Base-by-base conservation (phyloP, 331 rosid genomes). In the Saraca asoca region DNA sequence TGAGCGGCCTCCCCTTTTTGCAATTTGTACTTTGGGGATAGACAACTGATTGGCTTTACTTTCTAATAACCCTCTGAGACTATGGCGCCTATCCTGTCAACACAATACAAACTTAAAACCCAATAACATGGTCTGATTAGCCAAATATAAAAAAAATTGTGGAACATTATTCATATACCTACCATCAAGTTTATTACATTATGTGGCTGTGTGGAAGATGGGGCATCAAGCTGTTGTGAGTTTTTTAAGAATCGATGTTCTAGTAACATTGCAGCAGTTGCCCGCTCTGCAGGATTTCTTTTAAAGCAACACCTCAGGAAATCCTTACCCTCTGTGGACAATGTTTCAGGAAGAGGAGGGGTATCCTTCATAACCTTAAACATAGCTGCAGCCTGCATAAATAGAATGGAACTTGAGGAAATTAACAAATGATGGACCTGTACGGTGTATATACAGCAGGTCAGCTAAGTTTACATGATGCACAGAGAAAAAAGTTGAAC, bases 321-420 rank as follows among this genome's bases (percentile, higher is more conserved):
- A 62, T 94, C 96, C 75, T 83, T 94, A 12, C 92, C 97, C 65
- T 82, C 98, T 5, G 66, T 9, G 34, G 98, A 94, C 71, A 94
- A 83, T 31, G 89, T 66, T 68, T 90, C 96, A 8, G 98, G 98
- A 64, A 90, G 80, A 41, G 96, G 78, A 61, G 97, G 98, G 8
- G 80, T 71, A 64, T 94, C 98, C 74, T 19, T 88, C 86, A 88
- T 78, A 59, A 90, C 96, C 87, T 94, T 94, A 79, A 94, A 90
- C 98, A 94, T 76, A 39, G 98, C 97, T 57, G 98, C 98, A 5
- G 97, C 98, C 98, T 93, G 81, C 78, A 80, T 72, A 63, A 37
- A 66, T 58, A 64, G 24, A 55, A 46, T 19, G 65, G 37, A 39
- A 65, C 62, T 72, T 42, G 66, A 2, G 18, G 17, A 20, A 42